phyloP scores from a whole-genome alignment of 768 basidiomycete species.

The Psilocybe azurescens region DNA sequence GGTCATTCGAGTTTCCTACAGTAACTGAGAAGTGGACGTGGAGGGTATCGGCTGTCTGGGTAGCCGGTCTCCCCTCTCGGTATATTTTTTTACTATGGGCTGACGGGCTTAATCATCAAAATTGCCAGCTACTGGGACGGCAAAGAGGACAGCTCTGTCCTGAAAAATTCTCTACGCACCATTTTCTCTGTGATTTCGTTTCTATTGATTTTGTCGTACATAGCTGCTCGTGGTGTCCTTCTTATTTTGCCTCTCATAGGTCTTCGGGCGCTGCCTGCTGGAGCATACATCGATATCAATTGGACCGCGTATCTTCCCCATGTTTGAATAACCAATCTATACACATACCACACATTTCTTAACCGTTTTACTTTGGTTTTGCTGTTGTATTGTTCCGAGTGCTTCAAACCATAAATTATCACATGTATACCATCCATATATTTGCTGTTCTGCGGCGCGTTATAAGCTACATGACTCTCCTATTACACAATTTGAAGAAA shows the following conservation, averaged over 20 bases:
- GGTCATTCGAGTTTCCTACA: conserved; percentile 20
- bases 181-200: background rate
- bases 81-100: background rate
- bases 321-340: background rate
- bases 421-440: no score
- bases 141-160: background rate
- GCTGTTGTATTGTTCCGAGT: background rate
- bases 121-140: background rate
- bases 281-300: conserved; percentile 5
- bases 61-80: background rate
- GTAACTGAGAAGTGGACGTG: conserved; percentile 14
- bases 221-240: conserved; percentile 4
- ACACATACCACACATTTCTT: background rate
- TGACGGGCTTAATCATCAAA: background rate
- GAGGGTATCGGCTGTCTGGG: conserved; percentile 3
- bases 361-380: background rate
- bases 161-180: background rate
- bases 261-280: conserved; percentile 11
- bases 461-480: no score
- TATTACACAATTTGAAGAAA: no score
- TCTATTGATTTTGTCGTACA: conserved; percentile 3
- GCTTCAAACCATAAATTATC: no score
- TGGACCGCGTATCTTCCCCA: conserved; percentile 15
- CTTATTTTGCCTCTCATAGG: conserved; percentile 10
- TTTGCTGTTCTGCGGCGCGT: no score